Evolutionary conservation across 192 early-diverging fungal species (phyloP), one percentile per base, ranked within the genome.

Genomic region (Backusella tuberculispora): DNA sequence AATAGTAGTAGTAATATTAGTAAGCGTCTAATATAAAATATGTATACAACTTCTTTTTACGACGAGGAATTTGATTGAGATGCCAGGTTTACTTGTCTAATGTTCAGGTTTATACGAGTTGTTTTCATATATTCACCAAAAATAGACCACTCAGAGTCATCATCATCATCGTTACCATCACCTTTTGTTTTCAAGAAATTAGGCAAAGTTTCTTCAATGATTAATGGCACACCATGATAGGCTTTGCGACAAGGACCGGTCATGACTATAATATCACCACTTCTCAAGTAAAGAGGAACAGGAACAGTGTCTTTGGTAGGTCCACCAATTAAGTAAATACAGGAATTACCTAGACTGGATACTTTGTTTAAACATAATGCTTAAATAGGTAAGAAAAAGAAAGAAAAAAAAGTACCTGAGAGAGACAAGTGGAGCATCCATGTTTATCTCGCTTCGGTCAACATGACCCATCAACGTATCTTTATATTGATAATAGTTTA

Each of bases 231-330:
- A 41, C 96, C 93, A 75, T 99, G 97, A 80, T 92, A 97, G 19
- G 90, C 89, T 19, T 83, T 75, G 4, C 97, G 88, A 7, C 87
- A 89, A 3, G 86, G 80, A 17, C 94, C 92, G 66, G 91, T 92
- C 97, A 99, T 97, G 9, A 94, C 90, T 64, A 96, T 78, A 41
- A 93, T 84, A 73, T 99, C 97, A 24, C 97, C 97, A 73, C 92
- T 95, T 38, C 84, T 87, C 15, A 99, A 79, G n/a, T 88, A 78
- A 19, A 99, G 78, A 3, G 95, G 85, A 4, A 88, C 88, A 0
- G 95, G 95, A 24, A 72, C 44, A 1, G 84, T 86, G 37, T 96
- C 93, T 15, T 91, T 81, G 10, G 90, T 89, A 41, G 83, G 75
- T 0, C 92, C 92, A 12, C 97, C 97, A 42, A 97, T 85, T 12